Evolutionary conservation across 2,329 filamentous ascomycete species (phyloP), one percentile per base, ranked within the genome.

Genomic region (Xylariaceae sp.): DNA sequence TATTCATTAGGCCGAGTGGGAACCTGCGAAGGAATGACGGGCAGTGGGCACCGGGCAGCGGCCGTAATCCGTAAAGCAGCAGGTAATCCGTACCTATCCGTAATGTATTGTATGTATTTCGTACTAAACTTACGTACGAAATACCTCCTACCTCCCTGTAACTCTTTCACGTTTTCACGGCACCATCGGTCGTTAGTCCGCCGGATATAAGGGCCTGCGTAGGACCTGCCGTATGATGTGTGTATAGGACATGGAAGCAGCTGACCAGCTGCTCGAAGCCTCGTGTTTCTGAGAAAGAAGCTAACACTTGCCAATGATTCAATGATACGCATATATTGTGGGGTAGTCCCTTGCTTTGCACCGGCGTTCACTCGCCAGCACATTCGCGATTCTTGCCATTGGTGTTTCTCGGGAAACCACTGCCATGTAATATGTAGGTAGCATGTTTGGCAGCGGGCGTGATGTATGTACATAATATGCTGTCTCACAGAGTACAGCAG

Each of bases 401-500:
- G 50, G 18, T 34, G 50, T 51, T 51, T 6, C 13, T 15, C 3
- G 42, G 13, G 42, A 45, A 45, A 15, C 42, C 42, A 45, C 50
- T 39, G 50, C 9, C 30, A 17, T 23, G 13, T 5, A 30, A 30
- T 30, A 4, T 30, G 23, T 30, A 30, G 23, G 23, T 52, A 37
- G 10, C 23, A 35, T 52, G 17, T 53, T 23, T 34, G 15, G 37
- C 49, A 51, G 49, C 49, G 18, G 10, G n/a, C 23, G n/a, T 15
- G 17, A 39, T 47, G 13, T 30, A 47, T 45, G 39, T 34, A 53
- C 17, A 18, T 11, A 59, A 51, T 42, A 42, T 51, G 57, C 45
- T 58, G 62, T 63, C 54, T 58, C 6, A 63, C 59, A 59, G 55
- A 55, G 51, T 39, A 63, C 62, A 51, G 30, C 62, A 59, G 52